Percentiles rank a stretch among this genome's conserved stretches.
These are phyloP conservation scores for Citrullus mucosospermus DNA, from an alignment of 306 rosid species.

Conservation along the genomic window DNA sequence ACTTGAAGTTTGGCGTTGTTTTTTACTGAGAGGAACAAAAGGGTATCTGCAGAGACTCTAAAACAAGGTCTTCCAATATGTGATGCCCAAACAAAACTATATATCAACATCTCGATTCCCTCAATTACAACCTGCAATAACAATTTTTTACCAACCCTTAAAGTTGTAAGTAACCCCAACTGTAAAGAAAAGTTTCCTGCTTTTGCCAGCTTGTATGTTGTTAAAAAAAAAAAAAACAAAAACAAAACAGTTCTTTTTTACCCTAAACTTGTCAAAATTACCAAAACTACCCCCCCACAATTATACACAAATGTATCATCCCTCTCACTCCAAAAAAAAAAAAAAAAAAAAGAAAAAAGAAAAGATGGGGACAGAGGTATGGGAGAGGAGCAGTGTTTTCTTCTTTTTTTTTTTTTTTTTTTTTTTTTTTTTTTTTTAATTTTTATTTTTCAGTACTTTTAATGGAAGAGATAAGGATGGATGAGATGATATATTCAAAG, in stretches of 20 bases:
- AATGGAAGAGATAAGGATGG: slow-evolving; percentile 10
- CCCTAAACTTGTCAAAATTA: not conserved
- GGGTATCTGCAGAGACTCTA: not conserved
- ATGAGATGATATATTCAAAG: not conserved
- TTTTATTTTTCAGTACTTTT: not conserved
- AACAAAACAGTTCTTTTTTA: not conserved
- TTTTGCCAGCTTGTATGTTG: slow-evolving; percentile 2
- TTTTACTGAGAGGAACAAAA: not conserved
- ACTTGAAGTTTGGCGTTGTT: not conserved
- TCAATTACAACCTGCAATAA: not conserved
- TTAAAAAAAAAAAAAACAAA: not conserved
- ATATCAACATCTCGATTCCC: not conserved
- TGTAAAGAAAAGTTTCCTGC: not conserved
- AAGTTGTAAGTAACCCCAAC: not conserved
- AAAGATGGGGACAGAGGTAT: slow-evolving; percentile 4
- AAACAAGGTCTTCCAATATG: not conserved
- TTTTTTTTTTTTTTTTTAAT: too few relatives aligned
- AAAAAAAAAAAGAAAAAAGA: not conserved
- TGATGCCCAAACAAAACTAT: not conserved
- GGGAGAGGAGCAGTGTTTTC: not conserved
- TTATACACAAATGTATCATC: not conserved
- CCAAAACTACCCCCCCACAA: not conserved
- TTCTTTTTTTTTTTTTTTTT: too few relatives aligned
- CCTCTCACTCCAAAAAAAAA: too few relatives aligned
- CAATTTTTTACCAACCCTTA: not conserved